Conservation (phyloP, 1,139 yeast genomes). For the Hyphopichia buzzinii region DNA sequence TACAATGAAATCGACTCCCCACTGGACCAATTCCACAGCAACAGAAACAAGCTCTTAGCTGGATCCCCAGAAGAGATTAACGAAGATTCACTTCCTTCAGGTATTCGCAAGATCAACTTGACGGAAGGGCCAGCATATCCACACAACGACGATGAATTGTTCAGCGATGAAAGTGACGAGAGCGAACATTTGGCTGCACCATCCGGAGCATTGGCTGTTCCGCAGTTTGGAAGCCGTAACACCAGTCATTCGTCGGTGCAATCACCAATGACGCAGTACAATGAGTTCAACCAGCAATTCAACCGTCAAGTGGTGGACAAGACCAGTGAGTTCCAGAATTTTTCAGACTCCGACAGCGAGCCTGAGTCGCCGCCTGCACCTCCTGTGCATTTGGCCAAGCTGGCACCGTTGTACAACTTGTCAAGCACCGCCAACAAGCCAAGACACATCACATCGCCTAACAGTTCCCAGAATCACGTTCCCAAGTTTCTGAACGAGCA, state of each 20-base stretch:
- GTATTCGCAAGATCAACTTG: conserved; percentile 28
- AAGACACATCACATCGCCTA: conserved; percentile 35
- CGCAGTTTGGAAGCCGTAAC: conserved; percentile 27
- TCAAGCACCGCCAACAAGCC: conserved; percentile 23
- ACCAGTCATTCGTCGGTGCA: conserved; percentile 43
- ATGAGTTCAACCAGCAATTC: conserved; percentile 51
- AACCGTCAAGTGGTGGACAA: conserved; percentile 13
- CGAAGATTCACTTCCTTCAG: conserved; percentile 36
- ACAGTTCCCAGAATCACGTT: conserved; percentile 29
- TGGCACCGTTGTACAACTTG: conserved; percentile 13
- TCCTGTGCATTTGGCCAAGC: conserved; percentile 16
- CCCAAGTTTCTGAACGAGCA: conserved; percentile 9
- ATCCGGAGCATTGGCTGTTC: conserved; percentile 20
- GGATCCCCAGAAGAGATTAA: conserved; percentile 36
- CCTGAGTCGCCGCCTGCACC: conserved; percentile 20
- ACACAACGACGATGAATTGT: conserved; percentile 35
- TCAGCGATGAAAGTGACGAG: conserved; percentile 32
- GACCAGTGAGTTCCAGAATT: neutral
- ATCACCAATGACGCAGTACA: conserved; percentile 53
- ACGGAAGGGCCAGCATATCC: conserved; percentile 31
- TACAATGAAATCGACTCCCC: conserved; percentile 43
- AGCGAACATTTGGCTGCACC: conserved; percentile 21
- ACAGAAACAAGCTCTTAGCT: conserved; percentile 32
- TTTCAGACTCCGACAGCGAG: conserved; percentile 7
- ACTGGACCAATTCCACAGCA: conserved; percentile 35